Conservation (phyloP, 768 basidiomycete species). For the Paxillus involutus region DNA sequence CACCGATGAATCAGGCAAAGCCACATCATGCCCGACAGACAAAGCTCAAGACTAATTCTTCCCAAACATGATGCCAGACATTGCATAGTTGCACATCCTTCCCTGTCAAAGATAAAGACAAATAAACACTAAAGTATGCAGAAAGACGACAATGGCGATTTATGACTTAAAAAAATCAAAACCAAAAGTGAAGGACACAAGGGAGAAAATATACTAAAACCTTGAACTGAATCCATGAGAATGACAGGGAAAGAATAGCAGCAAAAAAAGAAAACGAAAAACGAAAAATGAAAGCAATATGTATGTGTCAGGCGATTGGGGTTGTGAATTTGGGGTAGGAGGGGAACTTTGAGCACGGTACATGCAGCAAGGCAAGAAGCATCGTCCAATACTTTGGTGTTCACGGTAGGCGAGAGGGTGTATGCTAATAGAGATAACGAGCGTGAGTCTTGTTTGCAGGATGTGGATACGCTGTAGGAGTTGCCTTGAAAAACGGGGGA, state of each 20-base stretch:
- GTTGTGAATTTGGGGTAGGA: constrained; percentile 3
- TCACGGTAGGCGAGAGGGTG: constrained; percentile 15
- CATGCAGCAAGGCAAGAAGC: constrained; percentile 25
- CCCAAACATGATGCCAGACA: constrained; percentile 28
- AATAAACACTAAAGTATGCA: constrained; percentile 32
- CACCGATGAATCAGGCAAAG: too few relatives aligned
- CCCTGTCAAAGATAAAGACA: constrained; percentile 32
- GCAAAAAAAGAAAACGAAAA: not conserved
- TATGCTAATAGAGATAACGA: constrained; percentile 30
- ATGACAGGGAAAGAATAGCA: not conserved
- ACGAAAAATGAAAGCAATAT: constrained; percentile 1
- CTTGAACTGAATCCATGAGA: not conserved
- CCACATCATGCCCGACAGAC: too few relatives aligned
- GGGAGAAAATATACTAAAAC: not conserved
- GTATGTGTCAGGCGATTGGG: constrained; percentile 6
- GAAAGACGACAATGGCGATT: not conserved
- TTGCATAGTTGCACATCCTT: constrained; percentile 24
- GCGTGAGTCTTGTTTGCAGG: constrained; percentile 23
- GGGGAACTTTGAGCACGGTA: constrained; percentile 3
- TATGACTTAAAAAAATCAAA: constrained; percentile 5
- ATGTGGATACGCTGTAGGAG: constrained; percentile 9
- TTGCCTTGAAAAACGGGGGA: not conserved
- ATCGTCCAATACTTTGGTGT: constrained; percentile 26
- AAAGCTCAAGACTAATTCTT: not conserved
- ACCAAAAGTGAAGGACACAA: constrained; percentile 17